Percentiles rank a stretch among this genome's conserved stretches.
Conservation (phyloP, 495 filamentous ascomycete genomes). For the Annulohypoxylon nitens region DNA sequence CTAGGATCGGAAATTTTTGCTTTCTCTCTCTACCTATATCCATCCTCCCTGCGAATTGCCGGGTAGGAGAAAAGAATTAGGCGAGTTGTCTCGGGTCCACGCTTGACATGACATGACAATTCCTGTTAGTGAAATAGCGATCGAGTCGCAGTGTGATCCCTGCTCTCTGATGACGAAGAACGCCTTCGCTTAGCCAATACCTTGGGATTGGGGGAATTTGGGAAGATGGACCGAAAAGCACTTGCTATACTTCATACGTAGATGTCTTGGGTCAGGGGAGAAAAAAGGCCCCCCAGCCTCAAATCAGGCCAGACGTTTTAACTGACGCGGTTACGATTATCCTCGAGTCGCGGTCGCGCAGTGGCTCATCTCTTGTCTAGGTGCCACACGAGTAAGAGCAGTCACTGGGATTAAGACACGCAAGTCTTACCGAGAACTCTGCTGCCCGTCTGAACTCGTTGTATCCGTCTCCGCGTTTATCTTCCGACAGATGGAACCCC, state of each 20-base stretch:
- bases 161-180: conserved; percentile 29
- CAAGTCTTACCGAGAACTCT: conserved; percentile 44
- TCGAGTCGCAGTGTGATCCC: conserved; percentile 22
- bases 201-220: conserved; percentile 6
- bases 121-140: conserved; percentile 8
- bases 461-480: conserved; percentile 43
- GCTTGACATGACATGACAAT: conserved; percentile 45
- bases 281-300: conserved; percentile 12
- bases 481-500: conserved; percentile 41
- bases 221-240: neutral
- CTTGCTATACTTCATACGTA: conserved; percentile 1
- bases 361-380: conserved; percentile 24
- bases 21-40: conserved; percentile 1
- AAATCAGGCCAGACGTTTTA: conserved; percentile 16
- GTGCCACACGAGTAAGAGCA: conserved; percentile 26
- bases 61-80: conserved; percentile 48
- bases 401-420: conserved; percentile 29
- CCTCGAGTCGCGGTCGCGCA: conserved; percentile 35
- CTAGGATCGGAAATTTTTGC: conserved; percentile 39
- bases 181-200: conserved; percentile 8
- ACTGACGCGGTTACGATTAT: conserved; percentile 20
- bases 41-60: conserved; percentile 30
- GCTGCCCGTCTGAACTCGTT: conserved; percentile 20
- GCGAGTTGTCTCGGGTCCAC: conserved; percentile 52
- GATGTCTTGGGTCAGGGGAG: conserved; percentile 4